Evolutionary conservation across 192 early-diverging fungal species (phyloP).

Genomic region (Mortierella antarctica): DNA sequence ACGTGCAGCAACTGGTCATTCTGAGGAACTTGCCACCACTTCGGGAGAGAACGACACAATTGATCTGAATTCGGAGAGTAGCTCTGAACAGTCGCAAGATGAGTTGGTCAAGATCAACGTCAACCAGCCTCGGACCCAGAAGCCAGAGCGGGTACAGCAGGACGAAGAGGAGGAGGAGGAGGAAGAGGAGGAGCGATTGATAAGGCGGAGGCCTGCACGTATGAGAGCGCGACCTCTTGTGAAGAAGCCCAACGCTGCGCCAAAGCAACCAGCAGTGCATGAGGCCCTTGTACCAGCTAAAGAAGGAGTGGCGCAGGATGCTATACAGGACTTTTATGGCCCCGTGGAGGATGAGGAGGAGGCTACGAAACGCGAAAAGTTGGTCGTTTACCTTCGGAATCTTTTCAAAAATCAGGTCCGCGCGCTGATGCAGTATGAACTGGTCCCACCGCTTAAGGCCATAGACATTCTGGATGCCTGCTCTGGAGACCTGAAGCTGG

Average conservation of each 20-base stretch:
- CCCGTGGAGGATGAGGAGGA: background rate
- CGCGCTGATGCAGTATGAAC: constrained; percentile 12
- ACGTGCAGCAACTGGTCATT: no score
- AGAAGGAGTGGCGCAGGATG: background rate
- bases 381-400: constrained; percentile 12
- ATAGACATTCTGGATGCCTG: constrained; percentile 43
- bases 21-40: no score
- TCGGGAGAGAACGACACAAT: no score
- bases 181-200: constrained; percentile 2
- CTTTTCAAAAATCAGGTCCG: constrained; percentile 15
- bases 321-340: background rate
- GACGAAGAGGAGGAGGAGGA: constrained; percentile 8
- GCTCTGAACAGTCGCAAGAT: background rate
- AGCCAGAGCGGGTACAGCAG: background rate
- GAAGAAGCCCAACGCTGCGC: background rate
- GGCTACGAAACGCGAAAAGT: background rate
- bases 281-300: no score
- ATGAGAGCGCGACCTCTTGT: background rate
- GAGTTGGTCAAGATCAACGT: background rate
- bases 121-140: background rate
- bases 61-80: no score
- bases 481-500: constrained; percentile 8
- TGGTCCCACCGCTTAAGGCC: constrained; percentile 19
- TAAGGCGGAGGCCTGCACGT: background rate
- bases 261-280: no score